Evolutionary conservation across 169 alveolate genomes (phyloP), one percentile per base, ranked within the genome.

Genomic region (Plasmodium relictum): DNA sequence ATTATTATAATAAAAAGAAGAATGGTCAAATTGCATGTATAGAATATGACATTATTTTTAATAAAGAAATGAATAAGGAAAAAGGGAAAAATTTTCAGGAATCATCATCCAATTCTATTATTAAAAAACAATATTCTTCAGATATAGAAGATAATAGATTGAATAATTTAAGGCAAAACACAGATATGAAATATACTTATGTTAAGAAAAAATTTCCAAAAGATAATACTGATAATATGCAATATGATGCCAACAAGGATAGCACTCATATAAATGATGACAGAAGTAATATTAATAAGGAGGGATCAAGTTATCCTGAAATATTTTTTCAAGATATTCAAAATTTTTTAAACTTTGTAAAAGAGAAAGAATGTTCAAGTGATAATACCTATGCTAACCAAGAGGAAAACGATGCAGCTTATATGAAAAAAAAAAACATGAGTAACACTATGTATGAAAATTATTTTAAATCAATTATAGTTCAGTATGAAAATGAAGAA

Each of bases 401-500:
- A 22, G 74, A 54, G 1, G 74, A 44, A 42, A 18, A 61, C 42
- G n/a, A 10, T 14, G 69, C 3, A 14, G 50, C 37, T 0, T 1
- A 6, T 24, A n/a, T 3, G 63, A 63, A 4, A 16, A 63, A 54
- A 16, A 16, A 9, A 2, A 54, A 4, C 22, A 54, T 6, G 62
- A 52, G 12, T 52, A 52, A 52, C 12, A 24, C 42, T 56, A 52
- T 41, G 61, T 73, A 73, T 44, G 86, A 73, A 31, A 73, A 54
- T 74, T 74, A 74, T 26, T 50, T 74, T 37, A 59, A 66, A 6
- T 20, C 88, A 5, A 59, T 74, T 50, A 74, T 74, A 66, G 88
- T 74, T 56, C 88, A 74, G 88, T 74, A 74, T 42, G 88, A 74
- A 59, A 74, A 74, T 61, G 88, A 74, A 20, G 88, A 74, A 31